These are phyloP conservation scores for Isabelozyma pseudorhagii DNA, from an alignment of 805 yeast genomes.

Conservation along the genomic window DNA sequence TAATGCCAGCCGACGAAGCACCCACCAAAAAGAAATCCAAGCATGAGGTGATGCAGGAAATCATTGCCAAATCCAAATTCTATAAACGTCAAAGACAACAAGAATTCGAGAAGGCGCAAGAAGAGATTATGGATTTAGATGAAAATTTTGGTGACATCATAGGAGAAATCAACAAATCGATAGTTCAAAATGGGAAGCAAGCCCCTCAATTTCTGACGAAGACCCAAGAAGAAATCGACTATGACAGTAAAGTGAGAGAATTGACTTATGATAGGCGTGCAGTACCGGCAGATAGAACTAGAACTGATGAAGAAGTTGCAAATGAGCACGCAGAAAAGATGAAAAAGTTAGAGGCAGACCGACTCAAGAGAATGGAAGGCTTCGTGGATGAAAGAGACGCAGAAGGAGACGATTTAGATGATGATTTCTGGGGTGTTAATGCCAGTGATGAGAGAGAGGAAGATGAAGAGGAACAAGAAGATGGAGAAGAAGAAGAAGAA, in stretches of 20 bases:
- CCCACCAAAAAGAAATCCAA: constrained; percentile 69
- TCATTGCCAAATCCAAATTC: constrained; percentile 77
- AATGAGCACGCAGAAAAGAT: constrained; percentile 59
- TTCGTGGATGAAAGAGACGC: constrained; percentile 46
- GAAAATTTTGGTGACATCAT: constrained; percentile 71
- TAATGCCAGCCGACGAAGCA: constrained; percentile 16
- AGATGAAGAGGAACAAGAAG: constrained; percentile 27
- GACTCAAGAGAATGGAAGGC: constrained; percentile 75
- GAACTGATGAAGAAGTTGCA: constrained; percentile 68
- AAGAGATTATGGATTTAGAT: constrained; percentile 63
- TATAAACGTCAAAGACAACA: constrained; percentile 74
- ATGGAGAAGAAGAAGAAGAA: constrained; percentile 34
- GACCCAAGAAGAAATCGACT: constrained; percentile 45
- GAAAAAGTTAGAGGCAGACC: constrained; percentile 62
- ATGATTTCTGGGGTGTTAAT: constrained; percentile 64
- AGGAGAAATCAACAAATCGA: constrained; percentile 43
- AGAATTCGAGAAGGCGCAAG: constrained; percentile 57
- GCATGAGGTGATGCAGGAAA: constrained; percentile 82
- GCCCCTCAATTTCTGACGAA: constrained; percentile 24
- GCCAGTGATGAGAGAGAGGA: constrained; percentile 38
- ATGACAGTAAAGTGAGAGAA: constrained; percentile 65
- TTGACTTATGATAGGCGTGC: constrained; percentile 71
- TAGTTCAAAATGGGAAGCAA: constrained; percentile 10
- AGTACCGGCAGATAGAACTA: constrained; percentile 77
- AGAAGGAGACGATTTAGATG: constrained; percentile 67